Base-by-base conservation (phyloP, 2,329 filamentous ascomycete genomes). In the Metarhizium robertsii region DNA sequence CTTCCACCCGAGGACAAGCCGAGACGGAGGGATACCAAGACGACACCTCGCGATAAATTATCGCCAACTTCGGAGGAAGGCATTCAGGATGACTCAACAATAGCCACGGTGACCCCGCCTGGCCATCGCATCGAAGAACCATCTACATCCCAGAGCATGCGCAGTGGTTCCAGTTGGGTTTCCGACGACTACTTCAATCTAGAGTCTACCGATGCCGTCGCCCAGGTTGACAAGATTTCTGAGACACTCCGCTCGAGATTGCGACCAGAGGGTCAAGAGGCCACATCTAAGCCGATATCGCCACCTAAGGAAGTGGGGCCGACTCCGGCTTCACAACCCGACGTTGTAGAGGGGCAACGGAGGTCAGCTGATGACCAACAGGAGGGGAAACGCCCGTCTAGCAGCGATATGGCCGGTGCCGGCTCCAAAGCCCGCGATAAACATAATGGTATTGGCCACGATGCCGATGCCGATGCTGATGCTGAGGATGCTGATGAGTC, bases 1-100 rank as follows among this genome's bases (percentile, higher is more conserved):
- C 69, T 85, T 18, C 81, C 81, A n/a, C 65, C 68, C 3, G 79
- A 84, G 53, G 81, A 85, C 48, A 79, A 79, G 63, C 65, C 69
- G 46, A 80, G 78, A 61, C 79, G 76, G 61, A 79, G 74, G 60
- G 83, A 83, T 11, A 66, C 67, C 36, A 72, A 64, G 49, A 58
- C 62, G 4, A 58, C 62, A 0, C 60, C 63, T 10, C 73, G 72
- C 54, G 76, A 80, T 14, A 78, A 72, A 59, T 64, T 72, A 20
- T 62, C 71, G 1, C 61, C 72, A 6, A 68, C 69, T 1, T 65
- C 67, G 2, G 74, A 74, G 52, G 66, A 72, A 55, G 59, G 61
- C 7, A 29, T 45, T 11, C 18, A 16, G 34, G 51, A 16, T 20
- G 56, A 43, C 54, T 43, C 16, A 51, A 10, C 42, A 20, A 47